Evolutionary conservation across 306 rosid species (phyloP).

Genomic region (Trifolium repens): DNA sequence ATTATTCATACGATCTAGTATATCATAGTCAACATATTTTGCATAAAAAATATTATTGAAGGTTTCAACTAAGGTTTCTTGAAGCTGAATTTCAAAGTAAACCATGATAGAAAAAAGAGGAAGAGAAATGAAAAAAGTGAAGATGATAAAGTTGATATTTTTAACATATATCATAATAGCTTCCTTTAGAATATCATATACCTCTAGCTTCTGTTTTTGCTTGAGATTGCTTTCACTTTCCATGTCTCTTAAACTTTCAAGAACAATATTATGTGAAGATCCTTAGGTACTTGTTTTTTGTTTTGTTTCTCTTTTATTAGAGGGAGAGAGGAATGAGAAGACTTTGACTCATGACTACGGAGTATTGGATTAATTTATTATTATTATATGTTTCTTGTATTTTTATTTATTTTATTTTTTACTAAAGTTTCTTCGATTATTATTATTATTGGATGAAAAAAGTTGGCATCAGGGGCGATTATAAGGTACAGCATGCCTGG

Average conservation of each 20-base stretch:
- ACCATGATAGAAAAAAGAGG: constrained; percentile 58
- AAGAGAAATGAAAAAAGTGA: constrained; percentile 50
- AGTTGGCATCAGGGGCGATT: too few relatives aligned
- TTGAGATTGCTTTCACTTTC: constrained; percentile 47
- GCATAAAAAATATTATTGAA: constrained; percentile 16
- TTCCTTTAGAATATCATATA: constrained; percentile 48
- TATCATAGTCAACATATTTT: background rate
- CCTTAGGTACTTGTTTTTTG: background rate
- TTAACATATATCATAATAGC: constrained; percentile 38
- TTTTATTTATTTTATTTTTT: too few relatives aligned
- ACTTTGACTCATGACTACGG: constrained; percentile 36
- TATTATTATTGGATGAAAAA: background rate
- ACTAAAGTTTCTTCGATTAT: background rate
- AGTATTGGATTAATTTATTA: background rate
- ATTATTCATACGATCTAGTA: background rate
- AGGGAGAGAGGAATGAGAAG: constrained; percentile 2
- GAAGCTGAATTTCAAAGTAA: constrained; percentile 49
- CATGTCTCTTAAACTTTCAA: constrained; percentile 26
- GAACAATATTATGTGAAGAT: background rate
- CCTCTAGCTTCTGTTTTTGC: constrained; percentile 42
- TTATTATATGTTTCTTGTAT: too few relatives aligned
- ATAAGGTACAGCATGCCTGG: too few relatives aligned
- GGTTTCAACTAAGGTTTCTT: constrained; percentile 42
- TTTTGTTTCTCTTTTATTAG: background rate
- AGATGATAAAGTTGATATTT: constrained; percentile 54